Conservation (phyloP, 345 rosid genomes). For the Raphanus raphanistrum region DNA sequence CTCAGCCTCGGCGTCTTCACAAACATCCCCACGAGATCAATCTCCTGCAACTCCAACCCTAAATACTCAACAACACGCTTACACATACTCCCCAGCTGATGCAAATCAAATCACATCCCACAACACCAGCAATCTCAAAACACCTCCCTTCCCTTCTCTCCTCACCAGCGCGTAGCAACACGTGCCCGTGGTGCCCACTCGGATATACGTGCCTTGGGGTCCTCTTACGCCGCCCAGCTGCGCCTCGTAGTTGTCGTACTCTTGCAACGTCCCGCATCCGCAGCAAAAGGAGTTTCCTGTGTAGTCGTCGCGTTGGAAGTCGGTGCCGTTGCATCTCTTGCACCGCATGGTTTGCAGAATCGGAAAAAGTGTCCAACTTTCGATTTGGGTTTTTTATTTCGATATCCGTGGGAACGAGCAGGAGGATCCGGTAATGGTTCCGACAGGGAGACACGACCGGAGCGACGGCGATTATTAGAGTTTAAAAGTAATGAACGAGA, state of each 20-base stretch:
- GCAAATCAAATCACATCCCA: constrained; percentile 50
- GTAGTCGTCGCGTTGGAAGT: constrained; percentile 47
- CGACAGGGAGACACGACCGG: background rate
- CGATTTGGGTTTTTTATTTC: background rate
- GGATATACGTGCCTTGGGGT: constrained; percentile 59
- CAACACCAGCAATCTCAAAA: constrained; percentile 48
- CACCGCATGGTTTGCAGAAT: constrained; percentile 40
- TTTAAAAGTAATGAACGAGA: background rate
- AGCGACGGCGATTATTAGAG: background rate
- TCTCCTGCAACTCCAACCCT: constrained; percentile 48
- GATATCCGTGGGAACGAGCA: background rate
- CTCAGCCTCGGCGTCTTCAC: constrained; percentile 39
- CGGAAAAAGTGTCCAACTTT: background rate
- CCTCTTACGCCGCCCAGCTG: constrained; percentile 48
- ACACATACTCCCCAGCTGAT: constrained; percentile 71
- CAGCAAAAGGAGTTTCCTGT: constrained; percentile 49
- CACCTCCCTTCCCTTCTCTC: constrained; percentile 43
- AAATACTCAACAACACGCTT: constrained; percentile 60
- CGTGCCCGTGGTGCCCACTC: constrained; percentile 58
- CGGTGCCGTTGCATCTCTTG: constrained; percentile 48
- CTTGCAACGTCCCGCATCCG: constrained; percentile 49
- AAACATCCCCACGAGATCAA: constrained; percentile 56
- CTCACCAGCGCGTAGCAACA: constrained; percentile 62
- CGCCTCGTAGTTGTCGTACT: constrained; percentile 49
- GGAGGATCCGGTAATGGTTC: background rate